These are phyloP conservation scores for Alternaria gansuensis DNA, from an alignment of 2,329 filamentous ascomycete genomes.

Conservation along the genomic window DNA sequence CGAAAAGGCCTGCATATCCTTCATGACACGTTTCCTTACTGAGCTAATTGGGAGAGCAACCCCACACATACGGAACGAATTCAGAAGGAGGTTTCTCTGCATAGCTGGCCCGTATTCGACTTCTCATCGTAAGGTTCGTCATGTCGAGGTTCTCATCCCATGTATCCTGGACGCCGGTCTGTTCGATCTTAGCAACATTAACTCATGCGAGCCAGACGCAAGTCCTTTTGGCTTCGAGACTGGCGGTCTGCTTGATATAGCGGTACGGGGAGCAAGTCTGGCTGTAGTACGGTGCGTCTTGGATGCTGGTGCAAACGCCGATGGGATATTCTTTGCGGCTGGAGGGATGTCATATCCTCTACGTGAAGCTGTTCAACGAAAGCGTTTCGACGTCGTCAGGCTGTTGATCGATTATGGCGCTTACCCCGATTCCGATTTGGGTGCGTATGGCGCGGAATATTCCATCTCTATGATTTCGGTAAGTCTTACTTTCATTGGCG, in stretches of 20 bases:
- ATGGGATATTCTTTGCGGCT: neutral
- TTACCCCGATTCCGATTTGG: neutral
- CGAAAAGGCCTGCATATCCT: neutral
- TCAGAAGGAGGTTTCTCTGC: neutral
- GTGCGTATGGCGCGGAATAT: neutral
- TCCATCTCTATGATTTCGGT: neutral
- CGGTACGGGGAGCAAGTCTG: neutral
- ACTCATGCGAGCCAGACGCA: neutral
- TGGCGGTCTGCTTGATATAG: neutral
- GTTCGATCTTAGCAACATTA: neutral
- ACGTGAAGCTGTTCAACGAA: neutral
- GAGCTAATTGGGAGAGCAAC: neutral
- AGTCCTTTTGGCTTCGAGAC: no score
- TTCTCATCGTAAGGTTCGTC: neutral
- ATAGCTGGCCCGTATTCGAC: neutral
- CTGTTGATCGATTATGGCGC: neutral
- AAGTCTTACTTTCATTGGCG: neutral
- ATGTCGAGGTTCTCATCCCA: neutral
- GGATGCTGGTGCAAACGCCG: neutral
- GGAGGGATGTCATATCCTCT: neutral
- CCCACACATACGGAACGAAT: neutral
- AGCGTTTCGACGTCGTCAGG: neutral
- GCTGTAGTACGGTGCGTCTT: neutral
- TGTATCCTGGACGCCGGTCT: neutral
- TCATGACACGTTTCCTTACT: neutral